phyloP scores from a whole-genome alignment of 352 stramenopile genomes.

The Phytopythium mirpurense region DNA sequence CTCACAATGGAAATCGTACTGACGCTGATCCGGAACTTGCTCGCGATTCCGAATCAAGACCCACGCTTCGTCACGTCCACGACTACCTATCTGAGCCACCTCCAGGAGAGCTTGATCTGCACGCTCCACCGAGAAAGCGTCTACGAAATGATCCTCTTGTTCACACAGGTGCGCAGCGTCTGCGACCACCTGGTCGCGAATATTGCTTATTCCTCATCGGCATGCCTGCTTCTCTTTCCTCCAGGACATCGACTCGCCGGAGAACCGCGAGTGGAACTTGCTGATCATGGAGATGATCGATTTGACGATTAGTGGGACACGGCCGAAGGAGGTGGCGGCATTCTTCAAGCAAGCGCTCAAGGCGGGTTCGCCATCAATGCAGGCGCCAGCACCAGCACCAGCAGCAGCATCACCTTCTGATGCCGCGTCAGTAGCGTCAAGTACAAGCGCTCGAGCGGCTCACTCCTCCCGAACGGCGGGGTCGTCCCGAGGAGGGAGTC shows the following conservation, averaged over 20 bases:
- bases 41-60: constrained; percentile 83
- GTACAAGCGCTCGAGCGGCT: neutral
- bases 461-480: neutral
- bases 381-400: neutral
- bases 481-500: constrained; percentile 9
- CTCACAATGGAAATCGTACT: constrained; percentile 87
- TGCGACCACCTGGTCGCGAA: neutral
- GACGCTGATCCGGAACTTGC: constrained; percentile 77
- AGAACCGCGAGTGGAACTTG: constrained; percentile 86
- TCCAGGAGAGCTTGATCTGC: constrained; percentile 80
- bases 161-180: constrained; percentile 40
- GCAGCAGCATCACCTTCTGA: neutral
- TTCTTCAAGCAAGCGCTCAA: constrained; percentile 35
- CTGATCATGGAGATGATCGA: constrained; percentile 89
- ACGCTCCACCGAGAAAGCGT: constrained; percentile 78
- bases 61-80: constrained; percentile 72
- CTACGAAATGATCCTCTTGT: constrained; percentile 85
- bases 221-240: neutral
- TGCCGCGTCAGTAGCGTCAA: neutral
- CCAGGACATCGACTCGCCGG: constrained; percentile 75
- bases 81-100: constrained; percentile 65
- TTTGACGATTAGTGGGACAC: constrained; percentile 66
- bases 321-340: constrained; percentile 57
- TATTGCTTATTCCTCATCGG: neutral
- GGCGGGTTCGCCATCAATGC: neutral